These are phyloP conservation scores for Leccinum uliginosum DNA, from an alignment of 768 basidiomycete genomes.

Conservation along the genomic window DNA sequence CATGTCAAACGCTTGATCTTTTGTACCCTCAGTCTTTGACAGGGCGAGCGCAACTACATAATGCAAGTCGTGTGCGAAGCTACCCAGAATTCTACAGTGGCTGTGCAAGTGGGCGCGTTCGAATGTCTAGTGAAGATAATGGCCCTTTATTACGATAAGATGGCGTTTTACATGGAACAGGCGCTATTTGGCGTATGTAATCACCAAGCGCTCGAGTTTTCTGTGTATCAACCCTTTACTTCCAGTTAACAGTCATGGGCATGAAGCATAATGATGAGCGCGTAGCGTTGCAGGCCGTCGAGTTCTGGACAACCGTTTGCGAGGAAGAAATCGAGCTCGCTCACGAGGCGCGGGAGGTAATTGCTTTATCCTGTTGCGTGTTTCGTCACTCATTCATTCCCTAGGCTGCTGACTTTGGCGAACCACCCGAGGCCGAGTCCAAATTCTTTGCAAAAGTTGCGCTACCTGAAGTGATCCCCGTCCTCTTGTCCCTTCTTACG, in stretches of 20 bases:
- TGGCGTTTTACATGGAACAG: constrained; percentile 99
- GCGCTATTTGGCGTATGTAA: constrained; percentile 88
- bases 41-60: constrained; percentile 99
- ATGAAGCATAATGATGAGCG: constrained; percentile 93
- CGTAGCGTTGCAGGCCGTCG: constrained; percentile 93
- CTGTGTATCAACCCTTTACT: constrained; percentile 11
- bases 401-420: constrained; percentile 87
- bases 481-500: constrained; percentile 81
- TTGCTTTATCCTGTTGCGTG: constrained; percentile 9
- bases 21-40: constrained; percentile 6
- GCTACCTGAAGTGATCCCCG: constrained; percentile 90
- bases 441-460: constrained; percentile 93
- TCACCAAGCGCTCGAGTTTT: constrained; percentile 5
- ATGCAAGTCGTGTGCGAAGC: constrained; percentile 99
- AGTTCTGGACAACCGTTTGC: constrained; percentile 99
- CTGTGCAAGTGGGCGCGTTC: constrained; percentile 94
- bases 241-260: constrained; percentile 89
- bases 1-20: neutral
- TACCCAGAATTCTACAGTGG: constrained; percentile 75
- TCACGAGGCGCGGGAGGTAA: constrained; percentile 86
- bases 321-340: constrained; percentile 95
- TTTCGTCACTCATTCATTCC: constrained; percentile 7
- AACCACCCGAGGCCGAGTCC: constrained; percentile 79
- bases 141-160: constrained; percentile 98
- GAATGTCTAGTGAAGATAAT: constrained; percentile 95